Evolutionary conservation across 352 stramenopile genomes (phyloP), one percentile per base, ranked within the genome.

Genomic region (Globisporangium okanoganense): DNA sequence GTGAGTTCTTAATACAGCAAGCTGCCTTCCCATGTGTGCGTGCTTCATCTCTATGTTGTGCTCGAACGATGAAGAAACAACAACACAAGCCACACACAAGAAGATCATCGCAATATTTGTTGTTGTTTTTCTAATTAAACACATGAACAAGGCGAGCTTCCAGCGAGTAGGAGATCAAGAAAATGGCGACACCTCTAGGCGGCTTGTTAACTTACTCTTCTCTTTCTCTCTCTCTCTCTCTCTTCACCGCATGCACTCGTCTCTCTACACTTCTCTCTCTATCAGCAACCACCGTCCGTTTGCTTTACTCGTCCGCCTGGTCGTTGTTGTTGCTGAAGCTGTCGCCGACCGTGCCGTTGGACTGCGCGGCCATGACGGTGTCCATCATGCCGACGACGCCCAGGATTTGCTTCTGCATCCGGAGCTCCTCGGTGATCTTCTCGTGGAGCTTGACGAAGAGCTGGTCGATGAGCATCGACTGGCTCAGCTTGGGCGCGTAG

Each of bases 361-460:
- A 82, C 61, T 92, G 86, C 58, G 84, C 81, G 35, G 82, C 90
- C 78, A 97, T 92, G 49, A 97, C 76, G 38, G 77, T 85, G 66
- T 97, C 90, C 72, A 97, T 79, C 79, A 95, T 94, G 36, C 90
- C 90, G 45, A 96, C 85, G 18, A 97, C 77, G 50, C 75, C 71
- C 52, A 85, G 67, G 55, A 97, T 85, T 55, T 96, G 80, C 67
- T 90, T 92, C 59, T 97, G 90, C 57, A 94, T 72, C 16, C 72
- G 70, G 36, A 97, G 69, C 65, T 97, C 91, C 48, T 94, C 79
- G 55, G 80, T 82, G 40, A 97, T 74, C 68, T 93, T 92, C 63
- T 90, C 82, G 45, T 84, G 72, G 35, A 97, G 76, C 70, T 98
- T 98, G 25, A 93, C 79, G 73, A 98, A 98, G 31, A 98, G 78